Evolutionary conservation across 495 filamentous ascomycete genomes (phyloP), one percentile per base, ranked within the genome.

Genomic region (Cladorrhinum samala): DNA sequence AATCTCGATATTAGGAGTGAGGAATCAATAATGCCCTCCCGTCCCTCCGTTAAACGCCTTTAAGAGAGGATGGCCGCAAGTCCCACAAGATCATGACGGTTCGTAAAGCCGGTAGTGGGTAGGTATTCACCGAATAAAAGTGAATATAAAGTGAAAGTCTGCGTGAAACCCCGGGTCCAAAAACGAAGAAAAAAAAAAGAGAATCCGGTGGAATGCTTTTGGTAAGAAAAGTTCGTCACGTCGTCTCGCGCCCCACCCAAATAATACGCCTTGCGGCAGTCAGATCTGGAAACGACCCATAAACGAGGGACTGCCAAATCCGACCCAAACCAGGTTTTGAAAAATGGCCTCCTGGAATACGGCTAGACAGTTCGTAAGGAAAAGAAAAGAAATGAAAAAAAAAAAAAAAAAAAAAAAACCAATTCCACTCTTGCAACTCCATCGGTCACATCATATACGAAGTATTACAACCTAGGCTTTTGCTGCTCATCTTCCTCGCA

Each of bases 181-280:
- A 46, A 69, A 67, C n/a, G n/a, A 71, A 63, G 62, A 59, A 58
- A 63, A 50, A 49, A 61, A 50, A 25, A 54, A 46, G 45, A 43
- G 27, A 68, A 65, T 41, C 59, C 64, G 64, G 62, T 59, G 63
- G 67, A 59, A 61, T 66, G 68, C 67, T 63, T 64, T 69, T 70
- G 58, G 56, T 66, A 69, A 66, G 70, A 57, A 62, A 68, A 55
- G 57, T 64, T 75, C 72, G 59, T 74, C 59, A 68, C 62, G 61
- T 74, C 71, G 62, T 76, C 67, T 70, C 66, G 66, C 64, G 48
- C 64, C 66, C 63, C 46, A 14, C 27, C 61, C 68, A 61, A 74
- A 75, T 64, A 65, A 70, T 62, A 65, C 76, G 78, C 78, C 78
- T 81, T 75, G 78, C 76, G 77, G 76, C 76, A 77, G 70, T 73